These are phyloP conservation scores for Claviceps paspali DNA, from an alignment of 2,329 filamentous ascomycete genomes.

Conservation along the genomic window DNA sequence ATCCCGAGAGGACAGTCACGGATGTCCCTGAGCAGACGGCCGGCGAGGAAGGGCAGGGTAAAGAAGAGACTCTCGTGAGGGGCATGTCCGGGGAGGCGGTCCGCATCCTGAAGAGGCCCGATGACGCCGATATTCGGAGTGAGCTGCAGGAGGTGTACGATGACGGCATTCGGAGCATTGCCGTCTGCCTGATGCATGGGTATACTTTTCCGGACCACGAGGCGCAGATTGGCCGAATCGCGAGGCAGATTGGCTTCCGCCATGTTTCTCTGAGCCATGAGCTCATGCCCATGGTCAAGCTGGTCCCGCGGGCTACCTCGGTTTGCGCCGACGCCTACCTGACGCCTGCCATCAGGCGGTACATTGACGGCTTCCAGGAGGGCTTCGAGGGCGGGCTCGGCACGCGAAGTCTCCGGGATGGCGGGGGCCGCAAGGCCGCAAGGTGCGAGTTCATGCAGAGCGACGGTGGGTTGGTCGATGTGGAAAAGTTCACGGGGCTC, in stretches of 20 bases:
- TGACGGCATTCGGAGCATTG: constrained; percentile 35
- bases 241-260: constrained; percentile 27
- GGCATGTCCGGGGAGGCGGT: constrained; percentile 56
- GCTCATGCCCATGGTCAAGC: constrained; percentile 27
- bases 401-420: constrained; percentile 50
- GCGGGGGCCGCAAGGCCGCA: constrained; percentile 31
- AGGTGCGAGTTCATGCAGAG: constrained; percentile 63
- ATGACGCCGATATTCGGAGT: constrained; percentile 34
- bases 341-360: constrained; percentile 22
- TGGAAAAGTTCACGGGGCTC: constrained; percentile 50
- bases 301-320: constrained; percentile 28
- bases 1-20: constrained; percentile 30
- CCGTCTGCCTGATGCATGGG: constrained; percentile 57
- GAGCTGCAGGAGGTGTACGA: constrained; percentile 47
- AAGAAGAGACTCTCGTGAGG: constrained; percentile 43
- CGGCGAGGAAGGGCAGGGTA: constrained; percentile 22
- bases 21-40: constrained; percentile 38
- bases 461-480: constrained; percentile 34
- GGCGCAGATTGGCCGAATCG: constrained; percentile 19
- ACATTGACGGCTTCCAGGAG: constrained; percentile 19
- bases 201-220: constrained; percentile 48
- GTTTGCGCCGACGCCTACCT: constrained; percentile 29
- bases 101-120: constrained; percentile 45
- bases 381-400: constrained; percentile 22
- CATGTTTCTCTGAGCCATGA: constrained; percentile 21